phyloP scores from a whole-genome alignment of 2,329 filamentous ascomycete species.

The Beauveria medogensis region DNA sequence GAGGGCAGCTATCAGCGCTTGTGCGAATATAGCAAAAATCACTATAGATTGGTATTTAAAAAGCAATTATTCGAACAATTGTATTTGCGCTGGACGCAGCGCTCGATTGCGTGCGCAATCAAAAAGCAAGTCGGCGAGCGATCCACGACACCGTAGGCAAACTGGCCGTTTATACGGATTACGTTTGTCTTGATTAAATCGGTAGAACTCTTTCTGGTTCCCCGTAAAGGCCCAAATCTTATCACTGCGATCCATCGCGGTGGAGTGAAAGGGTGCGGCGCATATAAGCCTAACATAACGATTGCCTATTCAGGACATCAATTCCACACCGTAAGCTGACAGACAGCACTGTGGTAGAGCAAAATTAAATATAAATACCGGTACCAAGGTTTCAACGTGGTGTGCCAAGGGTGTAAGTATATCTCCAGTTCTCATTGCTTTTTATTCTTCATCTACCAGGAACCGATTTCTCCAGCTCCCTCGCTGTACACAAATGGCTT shows the following conservation, averaged over 20 bases:
- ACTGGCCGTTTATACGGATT: no score
- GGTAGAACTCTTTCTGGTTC: no score
- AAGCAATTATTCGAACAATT: no score
- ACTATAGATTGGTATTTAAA: not conserved
- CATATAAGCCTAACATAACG: not conserved
- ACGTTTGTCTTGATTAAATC: no score
- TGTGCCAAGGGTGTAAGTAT: no score
- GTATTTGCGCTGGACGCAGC: no score
- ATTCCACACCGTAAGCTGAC: not conserved
- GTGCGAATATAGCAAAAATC: not conserved
- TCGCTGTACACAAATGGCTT: not conserved
- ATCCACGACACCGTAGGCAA: no score
- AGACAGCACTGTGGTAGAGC: not conserved
- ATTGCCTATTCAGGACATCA: not conserved
- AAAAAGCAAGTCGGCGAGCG: no score
- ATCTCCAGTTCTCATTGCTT: no score
- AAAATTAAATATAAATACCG: slow-evolving; percentile 2
- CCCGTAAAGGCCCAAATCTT: not conserved
- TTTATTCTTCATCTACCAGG: not conserved
- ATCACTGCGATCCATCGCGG: no score
- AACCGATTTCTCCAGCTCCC: no score
- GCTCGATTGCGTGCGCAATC: no score
- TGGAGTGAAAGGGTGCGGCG: not conserved
- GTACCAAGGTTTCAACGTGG: not conserved
- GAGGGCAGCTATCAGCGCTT: not conserved